Evolutionary conservation across 495 filamentous ascomycete genomes (phyloP), one percentile per base, ranked within the genome.

Genomic region (Parathielavia hyrcaniae): DNA sequence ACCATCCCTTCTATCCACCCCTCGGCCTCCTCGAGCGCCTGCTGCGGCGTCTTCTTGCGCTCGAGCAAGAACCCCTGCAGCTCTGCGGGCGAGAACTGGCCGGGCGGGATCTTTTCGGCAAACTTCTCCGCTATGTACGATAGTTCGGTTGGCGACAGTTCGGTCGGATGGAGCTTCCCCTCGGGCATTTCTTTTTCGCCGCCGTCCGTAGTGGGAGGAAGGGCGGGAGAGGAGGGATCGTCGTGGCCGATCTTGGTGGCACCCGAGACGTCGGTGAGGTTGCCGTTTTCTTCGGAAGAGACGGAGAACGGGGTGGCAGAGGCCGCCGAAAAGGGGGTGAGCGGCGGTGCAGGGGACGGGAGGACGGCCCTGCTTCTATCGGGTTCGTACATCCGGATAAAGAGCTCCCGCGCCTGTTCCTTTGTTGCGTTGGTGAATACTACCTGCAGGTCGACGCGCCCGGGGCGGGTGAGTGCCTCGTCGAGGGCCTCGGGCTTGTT

Each of bases 401-500:
- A 93, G 0, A 92, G 70, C 66, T 89, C 82, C 22, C 71, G 63
- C 35, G 86, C 84, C 58, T 90, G 85, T 5, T 69, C 66, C 13
- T 71, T 69, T 3, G 78, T 86, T 2, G 89, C 83, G 44, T 85
- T 84, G 13, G 79, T 76, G 66, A 93, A 91, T 38, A 74, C 68
- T 7, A 92, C 81, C 64, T 87, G 80, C 61, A 87, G 75, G 63
- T 95, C 89, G 6, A 91, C 81, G 4, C 89, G 79, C 2, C 88
- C 89, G 0, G 87, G 86, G 1, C 89, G 81, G 56, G 89, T 83
- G 13, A 95, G 77, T 1, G 89, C 89, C 4, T 81, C 74, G 67
- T 93, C 89, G 3, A 95, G 77, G 17, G 79, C 75, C 59, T 91
- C 86, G 1, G 84, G 85, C 54, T 84, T 79, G 69, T 95, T 95